Evolutionary conservation across 768 basidiomycete genomes (phyloP).

Genomic region (Gelatoporia subvermispora): DNA sequence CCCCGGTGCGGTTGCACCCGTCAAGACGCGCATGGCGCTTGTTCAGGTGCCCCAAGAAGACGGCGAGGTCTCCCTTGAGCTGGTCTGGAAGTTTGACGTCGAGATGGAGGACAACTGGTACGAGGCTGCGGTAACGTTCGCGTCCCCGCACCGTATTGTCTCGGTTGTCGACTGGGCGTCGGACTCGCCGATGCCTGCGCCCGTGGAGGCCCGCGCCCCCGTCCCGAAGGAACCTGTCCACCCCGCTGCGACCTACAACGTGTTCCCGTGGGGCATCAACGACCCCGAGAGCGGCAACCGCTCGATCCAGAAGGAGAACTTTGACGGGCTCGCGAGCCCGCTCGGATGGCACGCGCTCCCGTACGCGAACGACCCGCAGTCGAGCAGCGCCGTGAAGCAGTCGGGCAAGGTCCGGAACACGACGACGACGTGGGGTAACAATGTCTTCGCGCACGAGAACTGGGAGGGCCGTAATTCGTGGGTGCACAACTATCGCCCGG

Average conservation of each 20-base stretch:
- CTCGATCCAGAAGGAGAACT: constrained; percentile 54
- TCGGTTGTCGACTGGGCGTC: constrained; percentile 94
- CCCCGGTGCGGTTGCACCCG: constrained; percentile 74
- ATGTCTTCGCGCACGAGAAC: constrained; percentile 92
- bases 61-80: constrained; percentile 54
- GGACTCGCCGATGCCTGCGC: constrained; percentile 50
- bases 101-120: constrained; percentile 98
- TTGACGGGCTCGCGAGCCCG: constrained; percentile 77
- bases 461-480: constrained; percentile 70
- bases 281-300: constrained; percentile 75
- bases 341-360: constrained; percentile 91
- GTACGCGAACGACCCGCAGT: constrained; percentile 57
- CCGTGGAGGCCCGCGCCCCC: constrained; percentile 17
- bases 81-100: constrained; percentile 92
- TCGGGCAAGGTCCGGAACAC: constrained; percentile 42
- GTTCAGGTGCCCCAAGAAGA: constrained; percentile 62
- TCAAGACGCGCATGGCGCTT: constrained; percentile 76
- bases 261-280: constrained; percentile 80
- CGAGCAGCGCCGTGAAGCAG: constrained; percentile 15
- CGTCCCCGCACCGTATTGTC: constrained; percentile 72
- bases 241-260: constrained; percentile 47
- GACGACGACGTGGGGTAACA: constrained; percentile 85
- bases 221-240: constrained; percentile 25
- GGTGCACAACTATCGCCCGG: constrained; percentile 76
- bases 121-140: constrained; percentile 76